Evolutionary conservation across 371 early-diverging fungal species (phyloP).

Genomic region (Thermomucor indicae-seudaticae): DNA sequence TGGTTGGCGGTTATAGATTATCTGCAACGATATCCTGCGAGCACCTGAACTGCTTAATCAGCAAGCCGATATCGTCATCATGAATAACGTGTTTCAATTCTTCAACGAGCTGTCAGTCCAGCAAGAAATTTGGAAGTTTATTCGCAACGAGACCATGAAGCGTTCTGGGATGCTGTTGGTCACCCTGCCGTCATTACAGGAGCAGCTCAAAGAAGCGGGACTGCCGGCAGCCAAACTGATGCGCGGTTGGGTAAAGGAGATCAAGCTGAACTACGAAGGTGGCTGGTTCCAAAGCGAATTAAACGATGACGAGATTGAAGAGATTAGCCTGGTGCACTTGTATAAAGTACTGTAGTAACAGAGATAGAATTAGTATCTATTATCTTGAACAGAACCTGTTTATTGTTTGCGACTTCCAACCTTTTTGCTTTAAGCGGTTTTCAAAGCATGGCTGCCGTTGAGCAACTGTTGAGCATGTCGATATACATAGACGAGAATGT

Average conservation of each 20-base stretch:
- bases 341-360: constrained; percentile 49
- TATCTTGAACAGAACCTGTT: too few species aligned
- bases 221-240: constrained; percentile 35
- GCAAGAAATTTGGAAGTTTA: constrained; percentile 57
- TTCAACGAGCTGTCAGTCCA: constrained; percentile 49
- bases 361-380: too few species aligned
- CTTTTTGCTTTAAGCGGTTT: background rate
- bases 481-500: constrained; percentile 10
- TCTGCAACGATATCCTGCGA: constrained; percentile 49
- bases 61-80: constrained; percentile 49
- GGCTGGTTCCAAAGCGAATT: constrained; percentile 39
- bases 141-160: constrained; percentile 44
- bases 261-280: constrained; percentile 39
- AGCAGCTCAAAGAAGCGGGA: constrained; percentile 55
- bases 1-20: constrained; percentile 17
- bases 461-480: constrained; percentile 3
- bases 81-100: constrained; percentile 69
- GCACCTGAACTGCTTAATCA: constrained; percentile 38
- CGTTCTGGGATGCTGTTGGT: constrained; percentile 48
- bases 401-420: background rate
- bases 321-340: constrained; percentile 58
- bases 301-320: constrained; percentile 51
- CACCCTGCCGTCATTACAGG: constrained; percentile 57
- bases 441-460: background rate
- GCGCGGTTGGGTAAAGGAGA: constrained; percentile 46